A percentile compares a stretch with the other conserved stretches of the same genome.
phyloP scores from a whole-genome alignment of 768 basidiomycete genomes.

The Vararia minispora region DNA sequence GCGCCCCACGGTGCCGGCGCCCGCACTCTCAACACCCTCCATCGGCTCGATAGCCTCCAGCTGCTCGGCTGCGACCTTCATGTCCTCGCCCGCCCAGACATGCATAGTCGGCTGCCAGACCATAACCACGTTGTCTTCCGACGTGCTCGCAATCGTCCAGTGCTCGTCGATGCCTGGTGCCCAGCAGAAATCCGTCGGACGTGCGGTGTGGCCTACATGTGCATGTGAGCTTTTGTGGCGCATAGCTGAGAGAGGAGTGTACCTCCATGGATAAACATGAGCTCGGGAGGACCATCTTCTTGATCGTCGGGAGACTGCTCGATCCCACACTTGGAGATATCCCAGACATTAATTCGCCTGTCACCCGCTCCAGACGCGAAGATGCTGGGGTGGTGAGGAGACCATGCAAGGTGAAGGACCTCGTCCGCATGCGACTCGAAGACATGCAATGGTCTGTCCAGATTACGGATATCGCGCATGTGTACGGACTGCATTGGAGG shows the following conservation, averaged over 20 bases:
- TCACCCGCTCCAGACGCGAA: slow-evolving; percentile 95
- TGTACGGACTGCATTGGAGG: slow-evolving; percentile 86
- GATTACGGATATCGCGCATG: slow-evolving; percentile 75
- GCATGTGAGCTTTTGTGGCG: neutral
- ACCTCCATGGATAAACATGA: slow-evolving; percentile 95
- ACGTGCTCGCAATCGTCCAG: slow-evolving; percentile 81
- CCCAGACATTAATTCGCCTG: slow-evolving; percentile 91
- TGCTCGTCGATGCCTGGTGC: slow-evolving; percentile 72
- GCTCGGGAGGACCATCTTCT: slow-evolving; percentile 95
- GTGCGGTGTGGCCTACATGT: slow-evolving; percentile 67
- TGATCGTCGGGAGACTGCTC: slow-evolving; percentile 98
- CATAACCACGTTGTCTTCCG: slow-evolving; percentile 96
- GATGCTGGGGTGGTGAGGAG: slow-evolving; percentile 82
- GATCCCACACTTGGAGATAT: slow-evolving; percentile 79
- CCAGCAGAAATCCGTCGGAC: slow-evolving; percentile 94
- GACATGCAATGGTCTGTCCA: slow-evolving; percentile 70
- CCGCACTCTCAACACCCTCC: slow-evolving; percentile 54
- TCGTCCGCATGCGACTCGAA: slow-evolving; percentile 94
- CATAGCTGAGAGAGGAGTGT: slow-evolving; percentile 9
- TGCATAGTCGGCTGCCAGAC: slow-evolving; percentile 96
- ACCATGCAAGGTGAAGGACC: slow-evolving; percentile 91
- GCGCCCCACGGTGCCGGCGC: slow-evolving; percentile 14
- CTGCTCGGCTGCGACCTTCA: slow-evolving; percentile 76
- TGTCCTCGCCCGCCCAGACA: slow-evolving; percentile 85
- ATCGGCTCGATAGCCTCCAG: slow-evolving; percentile 72